Percentiles rank a stretch among this genome's conserved stretches.
phyloP scores from a whole-genome alignment of 768 basidiomycete genomes.

The Tylopilus intermedius region DNA sequence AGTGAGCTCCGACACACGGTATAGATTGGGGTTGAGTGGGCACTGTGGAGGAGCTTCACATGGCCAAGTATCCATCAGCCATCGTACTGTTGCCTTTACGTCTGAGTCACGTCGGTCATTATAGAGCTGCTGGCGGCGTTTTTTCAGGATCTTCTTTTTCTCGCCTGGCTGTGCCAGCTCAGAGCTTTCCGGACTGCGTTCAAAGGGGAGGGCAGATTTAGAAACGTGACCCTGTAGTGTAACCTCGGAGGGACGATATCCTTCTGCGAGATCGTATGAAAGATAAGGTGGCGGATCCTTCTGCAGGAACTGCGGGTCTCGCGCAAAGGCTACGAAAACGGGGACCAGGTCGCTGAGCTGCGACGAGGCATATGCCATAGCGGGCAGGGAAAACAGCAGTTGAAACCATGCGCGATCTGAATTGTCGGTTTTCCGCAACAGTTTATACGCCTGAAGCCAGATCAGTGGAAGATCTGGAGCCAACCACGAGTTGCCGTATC shows the following conservation, averaged over 20 bases:
- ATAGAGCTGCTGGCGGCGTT: conserved; percentile 6
- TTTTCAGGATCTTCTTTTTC: background rate
- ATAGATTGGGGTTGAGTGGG: background rate
- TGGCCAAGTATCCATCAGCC: conserved; percentile 16
- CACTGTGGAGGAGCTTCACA: conserved; percentile 7
- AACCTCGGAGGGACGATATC: background rate
- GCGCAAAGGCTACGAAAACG: conserved; percentile 29
- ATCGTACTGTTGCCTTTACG: background rate
- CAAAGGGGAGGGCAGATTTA: background rate
- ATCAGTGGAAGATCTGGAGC: conserved; percentile 7
- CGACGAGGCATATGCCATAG: conserved; percentile 27
- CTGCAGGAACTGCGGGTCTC: conserved; percentile 1
- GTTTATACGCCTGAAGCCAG: conserved; percentile 28
- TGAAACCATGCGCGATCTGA: conserved; percentile 17
- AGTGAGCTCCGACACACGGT: too few relatives aligned
- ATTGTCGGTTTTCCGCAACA: too few relatives aligned
- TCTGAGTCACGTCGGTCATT: conserved; percentile 5
- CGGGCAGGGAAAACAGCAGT: conserved; percentile 30
- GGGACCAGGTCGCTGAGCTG: conserved; percentile 16
- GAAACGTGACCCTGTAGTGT: background rate
- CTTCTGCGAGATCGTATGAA: conserved; percentile 8
- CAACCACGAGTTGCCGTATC: conserved; percentile 29
- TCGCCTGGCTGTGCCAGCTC: background rate
- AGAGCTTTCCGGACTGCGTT: conserved; percentile 10
- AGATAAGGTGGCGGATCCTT: conserved; percentile 13